These are phyloP conservation scores for Podospora pseudocomata DNA, from an alignment of 495 filamentous ascomycete genomes.

Conservation along the genomic window DNA sequence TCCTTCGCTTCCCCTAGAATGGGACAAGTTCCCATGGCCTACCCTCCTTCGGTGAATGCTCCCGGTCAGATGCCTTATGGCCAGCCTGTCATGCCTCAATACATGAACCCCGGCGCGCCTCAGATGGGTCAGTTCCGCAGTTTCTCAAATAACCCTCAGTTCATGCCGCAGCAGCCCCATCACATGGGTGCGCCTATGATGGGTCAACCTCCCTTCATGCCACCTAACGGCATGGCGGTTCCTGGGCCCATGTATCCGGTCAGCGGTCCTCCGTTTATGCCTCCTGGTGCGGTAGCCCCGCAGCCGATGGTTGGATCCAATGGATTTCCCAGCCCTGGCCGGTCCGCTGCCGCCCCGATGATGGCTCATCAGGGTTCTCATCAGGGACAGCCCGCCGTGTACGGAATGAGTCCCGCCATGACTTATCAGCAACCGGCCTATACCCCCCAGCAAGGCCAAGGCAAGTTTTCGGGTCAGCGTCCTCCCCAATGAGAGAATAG, in stretches of 20 bases:
- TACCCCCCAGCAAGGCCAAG: slow-evolving; percentile 59
- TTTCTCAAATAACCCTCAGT: slow-evolving; percentile 59
- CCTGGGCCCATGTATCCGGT: slow-evolving; percentile 66
- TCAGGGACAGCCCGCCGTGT: slow-evolving; percentile 62
- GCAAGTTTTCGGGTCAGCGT: slow-evolving; percentile 52
- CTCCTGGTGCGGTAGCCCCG: slow-evolving; percentile 57
- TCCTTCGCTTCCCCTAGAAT: slow-evolving; percentile 76
- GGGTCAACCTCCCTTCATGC: slow-evolving; percentile 67
- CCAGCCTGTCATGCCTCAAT: slow-evolving; percentile 69
- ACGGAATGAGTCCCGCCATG: slow-evolving; percentile 61
- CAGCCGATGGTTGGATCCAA: slow-evolving; percentile 60
- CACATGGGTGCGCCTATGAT: slow-evolving; percentile 73
- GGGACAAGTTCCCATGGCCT: slow-evolving; percentile 63
- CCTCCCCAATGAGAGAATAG: slow-evolving; percentile 13
- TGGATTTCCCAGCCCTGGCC: slow-evolving; percentile 79
- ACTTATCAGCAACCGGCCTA: slow-evolving; percentile 67
- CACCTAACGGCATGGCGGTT: slow-evolving; percentile 54
- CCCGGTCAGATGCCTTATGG: slow-evolving; percentile 65
- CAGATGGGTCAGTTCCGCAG: slow-evolving; percentile 52
- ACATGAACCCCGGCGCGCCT: slow-evolving; percentile 62
- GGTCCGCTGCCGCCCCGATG: slow-evolving; percentile 71
- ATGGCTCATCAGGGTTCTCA: slow-evolving; percentile 68
- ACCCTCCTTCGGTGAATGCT: slow-evolving; percentile 65
- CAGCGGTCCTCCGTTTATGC: slow-evolving; percentile 57
- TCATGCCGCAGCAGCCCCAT: slow-evolving; percentile 58